These are phyloP conservation scores for Rosa hybrid DNA, from an alignment of 331 rosid genomes.

Conservation along the genomic window DNA sequence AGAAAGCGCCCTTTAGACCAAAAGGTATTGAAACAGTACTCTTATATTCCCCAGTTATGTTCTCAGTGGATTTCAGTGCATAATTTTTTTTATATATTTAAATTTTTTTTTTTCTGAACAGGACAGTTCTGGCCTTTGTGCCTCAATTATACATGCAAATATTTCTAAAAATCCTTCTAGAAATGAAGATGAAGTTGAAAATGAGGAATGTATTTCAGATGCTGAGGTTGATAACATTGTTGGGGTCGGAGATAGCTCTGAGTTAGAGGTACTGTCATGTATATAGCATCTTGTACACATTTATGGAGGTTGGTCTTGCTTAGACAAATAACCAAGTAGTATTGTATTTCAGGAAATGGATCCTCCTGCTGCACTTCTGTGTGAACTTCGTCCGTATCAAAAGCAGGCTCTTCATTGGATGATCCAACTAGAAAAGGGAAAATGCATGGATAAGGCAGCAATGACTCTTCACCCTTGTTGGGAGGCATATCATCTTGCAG, in stretches of 20 bases:
- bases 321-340: constrained; percentile 23
- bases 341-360: constrained; percentile 74
- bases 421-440: constrained; percentile 84
- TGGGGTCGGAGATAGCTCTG: constrained; percentile 74
- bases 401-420: constrained; percentile 95
- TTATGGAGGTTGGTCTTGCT: constrained; percentile 21
- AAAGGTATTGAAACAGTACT: constrained; percentile 41
- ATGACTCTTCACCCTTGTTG: constrained; percentile 96
- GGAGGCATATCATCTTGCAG: constrained; percentile 85
- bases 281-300: constrained; percentile 25
- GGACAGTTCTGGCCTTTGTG: constrained; percentile 49
- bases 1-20: constrained; percentile 72
- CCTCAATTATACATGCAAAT: constrained; percentile 29
- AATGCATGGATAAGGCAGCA: constrained; percentile 54
- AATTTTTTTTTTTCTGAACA: constrained; percentile 28
- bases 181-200: constrained; percentile 56
- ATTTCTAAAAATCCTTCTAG: constrained; percentile 55
- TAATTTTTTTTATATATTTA: no score
- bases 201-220: constrained; percentile 70
- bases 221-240: constrained; percentile 80
- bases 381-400: constrained; percentile 89
- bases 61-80: constrained; percentile 12
- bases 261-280: constrained; percentile 66
- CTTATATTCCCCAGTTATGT: constrained; percentile 10
- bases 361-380: constrained; percentile 70